Evolutionary conservation across 2,329 filamentous ascomycete genomes (phyloP).

Genomic region (Fonsecaea pedrosoi): DNA sequence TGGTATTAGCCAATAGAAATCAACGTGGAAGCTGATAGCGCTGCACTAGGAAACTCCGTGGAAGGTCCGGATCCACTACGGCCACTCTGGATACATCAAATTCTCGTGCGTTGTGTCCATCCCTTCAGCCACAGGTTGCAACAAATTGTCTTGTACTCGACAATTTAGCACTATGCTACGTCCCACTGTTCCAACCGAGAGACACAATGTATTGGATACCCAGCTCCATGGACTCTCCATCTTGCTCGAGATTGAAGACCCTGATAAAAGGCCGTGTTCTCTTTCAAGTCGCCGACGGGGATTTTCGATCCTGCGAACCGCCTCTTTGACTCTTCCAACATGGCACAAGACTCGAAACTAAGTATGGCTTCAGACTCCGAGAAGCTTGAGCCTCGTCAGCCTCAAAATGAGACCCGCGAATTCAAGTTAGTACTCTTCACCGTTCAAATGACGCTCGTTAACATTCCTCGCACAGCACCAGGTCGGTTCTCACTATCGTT

Average conservation of each 20-base stretch:
- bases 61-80: background rate
- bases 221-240: slow-evolving; percentile 2
- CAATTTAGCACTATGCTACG: background rate
- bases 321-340: background rate
- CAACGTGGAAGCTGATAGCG: too few relatives aligned
- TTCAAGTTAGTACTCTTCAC: slow-evolving; percentile 21
- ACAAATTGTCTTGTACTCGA: background rate
- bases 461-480: slow-evolving; percentile 35
- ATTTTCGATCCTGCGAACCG: background rate
- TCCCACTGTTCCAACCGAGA: background rate
- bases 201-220: background rate
- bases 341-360: slow-evolving; percentile 8
- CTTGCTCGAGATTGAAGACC: background rate
- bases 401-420: slow-evolving; percentile 1
- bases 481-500: slow-evolving; percentile 42
- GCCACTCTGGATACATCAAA: background rate
- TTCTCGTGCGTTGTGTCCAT: background rate
- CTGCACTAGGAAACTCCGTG: background rate
- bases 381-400: background rate
- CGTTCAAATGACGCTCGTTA: background rate
- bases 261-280: background rate
- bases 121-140: background rate
- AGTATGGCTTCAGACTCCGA: background rate
- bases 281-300: background rate
- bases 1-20: background rate